phyloP scores from a whole-genome alignment of 2,329 filamentous ascomycete genomes.

The Cercospora beticola region DNA sequence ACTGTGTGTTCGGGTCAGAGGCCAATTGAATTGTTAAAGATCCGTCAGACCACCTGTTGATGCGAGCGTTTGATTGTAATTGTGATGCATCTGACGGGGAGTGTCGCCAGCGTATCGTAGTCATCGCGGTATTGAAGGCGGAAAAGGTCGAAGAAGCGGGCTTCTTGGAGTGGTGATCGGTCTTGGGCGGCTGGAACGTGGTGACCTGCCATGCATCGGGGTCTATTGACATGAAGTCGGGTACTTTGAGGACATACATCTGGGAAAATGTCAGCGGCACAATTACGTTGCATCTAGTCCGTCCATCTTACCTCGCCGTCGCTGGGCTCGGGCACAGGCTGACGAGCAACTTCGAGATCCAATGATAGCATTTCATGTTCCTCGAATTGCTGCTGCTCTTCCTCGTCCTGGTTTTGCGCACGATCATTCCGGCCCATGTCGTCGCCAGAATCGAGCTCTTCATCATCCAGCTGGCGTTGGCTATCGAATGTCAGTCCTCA shows the following conservation, averaged over 20 bases:
- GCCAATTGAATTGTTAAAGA: slow-evolving; percentile 74
- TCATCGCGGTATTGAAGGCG: slow-evolving; percentile 63
- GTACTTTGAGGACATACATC: slow-evolving; percentile 70
- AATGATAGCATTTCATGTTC: slow-evolving; percentile 54
- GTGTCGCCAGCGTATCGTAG: slow-evolving; percentile 68
- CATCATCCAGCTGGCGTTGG: slow-evolving; percentile 53
- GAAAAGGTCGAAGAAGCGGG: slow-evolving; percentile 53
- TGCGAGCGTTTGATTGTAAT: slow-evolving; percentile 71
- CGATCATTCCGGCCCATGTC: slow-evolving; percentile 65
- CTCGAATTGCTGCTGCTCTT: slow-evolving; percentile 48
- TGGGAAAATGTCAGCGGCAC: slow-evolving; percentile 37
- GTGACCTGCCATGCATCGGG: slow-evolving; percentile 66
- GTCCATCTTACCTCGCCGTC: slow-evolving; percentile 63
- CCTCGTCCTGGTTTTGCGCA: slow-evolving; percentile 45
- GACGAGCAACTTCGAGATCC: slow-evolving; percentile 65
- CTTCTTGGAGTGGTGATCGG: slow-evolving; percentile 54
- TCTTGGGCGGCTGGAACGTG: slow-evolving; percentile 64
- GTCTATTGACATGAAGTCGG: slow-evolving; percentile 69
- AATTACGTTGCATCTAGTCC: not conserved
- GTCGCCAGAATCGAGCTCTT: slow-evolving; percentile 62
- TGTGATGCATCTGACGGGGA: slow-evolving; percentile 64
- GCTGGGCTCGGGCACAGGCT: slow-evolving; percentile 67
- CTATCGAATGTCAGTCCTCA: slow-evolving; percentile 15
- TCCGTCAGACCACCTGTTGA: slow-evolving; percentile 78
- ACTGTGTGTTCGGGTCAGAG: slow-evolving; percentile 65